Evolutionary conservation across 805 yeast genomes (phyloP).

Genomic region (Candida michaelii): DNA sequence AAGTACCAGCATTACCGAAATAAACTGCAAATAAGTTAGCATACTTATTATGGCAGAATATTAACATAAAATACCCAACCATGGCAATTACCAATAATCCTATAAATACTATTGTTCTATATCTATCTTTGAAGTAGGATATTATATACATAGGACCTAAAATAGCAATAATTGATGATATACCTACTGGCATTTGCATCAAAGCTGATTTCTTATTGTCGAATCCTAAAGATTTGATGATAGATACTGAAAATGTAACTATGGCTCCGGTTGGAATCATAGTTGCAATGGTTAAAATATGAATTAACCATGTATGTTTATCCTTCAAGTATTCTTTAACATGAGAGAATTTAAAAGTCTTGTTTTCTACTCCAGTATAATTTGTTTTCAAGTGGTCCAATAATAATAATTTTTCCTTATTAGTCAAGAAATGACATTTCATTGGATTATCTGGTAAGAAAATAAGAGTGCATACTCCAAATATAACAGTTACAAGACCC

Average conservation of each 20-base stretch:
- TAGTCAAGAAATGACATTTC: slow-evolving; percentile 35
- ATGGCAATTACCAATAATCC: slow-evolving; percentile 36
- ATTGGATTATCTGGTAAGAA: slow-evolving; percentile 52
- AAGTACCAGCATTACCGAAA: slow-evolving; percentile 53
- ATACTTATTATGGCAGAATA: slow-evolving; percentile 35
- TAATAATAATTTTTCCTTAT: slow-evolving; percentile 40
- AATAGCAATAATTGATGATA: slow-evolving; percentile 39
- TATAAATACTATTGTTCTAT: slow-evolving; percentile 27
- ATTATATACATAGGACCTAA: slow-evolving; percentile 32
- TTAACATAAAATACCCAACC: slow-evolving; percentile 42
- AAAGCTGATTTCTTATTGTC: slow-evolving; percentile 44
- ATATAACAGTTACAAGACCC: slow-evolving; percentile 51
- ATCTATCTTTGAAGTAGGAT: slow-evolving; percentile 19
- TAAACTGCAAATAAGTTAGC: slow-evolving; percentile 53
- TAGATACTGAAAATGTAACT: slow-evolving; percentile 52
- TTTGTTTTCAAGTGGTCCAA: slow-evolving; percentile 47
- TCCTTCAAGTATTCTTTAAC: slow-evolving; percentile 38
- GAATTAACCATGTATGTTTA: slow-evolving; percentile 50
- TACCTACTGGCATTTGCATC: slow-evolving; percentile 60
- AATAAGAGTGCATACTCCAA: slow-evolving; percentile 46
- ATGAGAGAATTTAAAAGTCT: slow-evolving; percentile 45
- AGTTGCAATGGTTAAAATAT: slow-evolving; percentile 44
- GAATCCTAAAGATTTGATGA: slow-evolving; percentile 54
- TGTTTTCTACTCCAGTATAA: slow-evolving; percentile 54
- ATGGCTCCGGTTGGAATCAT: slow-evolving; percentile 54